Evolutionary conservation across 768 basidiomycete species (phyloP), one percentile per base, ranked within the genome.

Genomic region (Phlebiopsis gigantea): DNA sequence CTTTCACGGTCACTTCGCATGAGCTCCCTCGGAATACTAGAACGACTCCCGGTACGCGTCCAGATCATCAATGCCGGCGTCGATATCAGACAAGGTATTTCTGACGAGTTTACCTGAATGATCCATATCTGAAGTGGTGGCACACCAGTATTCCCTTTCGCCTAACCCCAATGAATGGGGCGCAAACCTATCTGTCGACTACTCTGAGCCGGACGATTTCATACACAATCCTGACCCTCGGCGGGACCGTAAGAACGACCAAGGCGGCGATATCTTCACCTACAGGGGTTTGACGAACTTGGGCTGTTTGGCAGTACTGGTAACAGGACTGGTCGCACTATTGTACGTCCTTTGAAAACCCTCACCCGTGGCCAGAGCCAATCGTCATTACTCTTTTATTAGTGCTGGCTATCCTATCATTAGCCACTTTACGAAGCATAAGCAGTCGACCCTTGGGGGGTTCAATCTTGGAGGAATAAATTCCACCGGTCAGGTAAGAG

Each of bases 121-220:
- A 28, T 26, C 17, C 21, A 30, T 26, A 29, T 22, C 31, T 22
- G 19, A 45, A 45, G n/a, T 5, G 7, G 24, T 12, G 24, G 10
- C 9, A 2, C 34, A 21, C 3, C 50, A 89, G 87, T 88, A 80
- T 64, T 79, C 83, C 9, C 72, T 90, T 17, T 73, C 83, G 2
- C 76, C 83, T 12, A 87, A 90, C 63, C 86, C 86, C 14, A 76
- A 79, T 17, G 71, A 73, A 22, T 89, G 88, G 88, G 84, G 85
- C 21, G 77, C 79, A 22, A 79, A 81, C 63, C 65, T 86, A 41
- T 81, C 76, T 22, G 87, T 88, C 63, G 87, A 89, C 65, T 79
- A 80, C 42, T 71, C 78, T 21, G 88, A 90, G 60, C 66, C 80
- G 5, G 88, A 90, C 65, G 88, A 90, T 65, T 78, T 78, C 43